phyloP scores from a whole-genome alignment of 23 red algal species.

The Pyropia yezoensis region DNA sequence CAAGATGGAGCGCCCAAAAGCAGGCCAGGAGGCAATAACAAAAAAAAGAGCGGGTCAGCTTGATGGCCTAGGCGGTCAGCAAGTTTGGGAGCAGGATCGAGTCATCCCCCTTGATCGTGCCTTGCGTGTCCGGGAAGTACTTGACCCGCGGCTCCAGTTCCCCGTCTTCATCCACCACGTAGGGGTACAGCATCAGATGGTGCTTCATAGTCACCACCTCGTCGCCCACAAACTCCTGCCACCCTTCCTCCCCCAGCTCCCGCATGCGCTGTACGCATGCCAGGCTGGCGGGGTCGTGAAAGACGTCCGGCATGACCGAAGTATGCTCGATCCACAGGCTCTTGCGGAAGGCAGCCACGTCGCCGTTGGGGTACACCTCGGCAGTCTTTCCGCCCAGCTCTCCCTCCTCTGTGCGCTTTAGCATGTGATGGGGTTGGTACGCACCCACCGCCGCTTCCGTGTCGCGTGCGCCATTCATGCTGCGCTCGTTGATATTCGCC shows the following conservation, averaged over 20 bases:
- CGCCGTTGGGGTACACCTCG: conserved; percentile 14
- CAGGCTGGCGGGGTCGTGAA: conserved; percentile 21
- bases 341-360: conserved; percentile 37
- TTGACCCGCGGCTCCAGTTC: conserved; percentile 9
- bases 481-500: conserved; percentile 58
- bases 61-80: no score
- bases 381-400: neutral
- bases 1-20: no score
- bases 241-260: conserved; percentile 30
- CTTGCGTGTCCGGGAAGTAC: conserved; percentile 49
- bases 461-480: conserved; percentile 58
- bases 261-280: conserved; percentile 46
- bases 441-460: conserved; percentile 46
- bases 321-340: conserved; percentile 48
- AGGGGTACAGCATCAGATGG: conserved; percentile 48
- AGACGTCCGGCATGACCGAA: conserved; percentile 11
- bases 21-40: no score
- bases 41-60: no score
- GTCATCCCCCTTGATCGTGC: no score
- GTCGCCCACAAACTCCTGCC: conserved; percentile 18
- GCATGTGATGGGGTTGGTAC: conserved; percentile 35
- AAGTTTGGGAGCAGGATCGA: no score
- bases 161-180: conserved; percentile 28
- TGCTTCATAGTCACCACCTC: conserved; percentile 5
- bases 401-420: conserved; percentile 1